A percentile compares a stretch with the other conserved stretches of the same genome.
These are phyloP conservation scores for Pinus albicaulis DNA, from an alignment of 75 land plant genomes.

Conservation along the genomic window DNA sequence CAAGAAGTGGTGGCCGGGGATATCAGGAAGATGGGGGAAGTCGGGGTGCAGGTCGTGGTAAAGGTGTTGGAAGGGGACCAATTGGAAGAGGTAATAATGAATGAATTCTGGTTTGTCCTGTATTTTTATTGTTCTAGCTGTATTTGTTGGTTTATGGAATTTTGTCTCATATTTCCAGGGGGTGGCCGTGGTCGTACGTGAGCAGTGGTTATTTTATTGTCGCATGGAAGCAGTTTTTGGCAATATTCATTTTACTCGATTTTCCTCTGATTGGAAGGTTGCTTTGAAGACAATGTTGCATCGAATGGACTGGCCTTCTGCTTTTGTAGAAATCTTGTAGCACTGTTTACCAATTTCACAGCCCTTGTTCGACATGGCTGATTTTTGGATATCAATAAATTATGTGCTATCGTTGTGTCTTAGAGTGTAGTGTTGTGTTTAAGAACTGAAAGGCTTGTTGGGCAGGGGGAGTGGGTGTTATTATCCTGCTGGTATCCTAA, in stretches of 20 bases:
- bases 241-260: not conserved
- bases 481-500: not conserved
- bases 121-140: too few species aligned
- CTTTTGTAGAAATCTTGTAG: not conserved
- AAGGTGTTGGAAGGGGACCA: slow-evolving; percentile 9
- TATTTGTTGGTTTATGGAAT: too few species aligned
- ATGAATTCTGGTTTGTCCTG: too few species aligned
- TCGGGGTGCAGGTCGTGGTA: slow-evolving; percentile 10
- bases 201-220: not conserved
- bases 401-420: not conserved
- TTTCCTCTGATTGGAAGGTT: too few species aligned
- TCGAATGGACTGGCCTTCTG: not conserved
- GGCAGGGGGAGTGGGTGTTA: not conserved
- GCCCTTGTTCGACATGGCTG: slow-evolving; percentile 1
- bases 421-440: not conserved
- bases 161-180: not conserved
- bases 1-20: slow-evolving; percentile 4
- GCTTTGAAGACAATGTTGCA: not conserved
- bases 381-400: slow-evolving; percentile 3
- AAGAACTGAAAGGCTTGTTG: not conserved
- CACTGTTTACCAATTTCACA: not conserved
- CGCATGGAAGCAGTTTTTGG: not conserved
- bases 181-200: slow-evolving; percentile 6
- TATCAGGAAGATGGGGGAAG: slow-evolving; percentile 4
- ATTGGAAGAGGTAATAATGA: slow-evolving; percentile 7